phyloP scores from a whole-genome alignment of 2,329 filamentous ascomycete species.

The Coniosporium tulheliwenetii region DNA sequence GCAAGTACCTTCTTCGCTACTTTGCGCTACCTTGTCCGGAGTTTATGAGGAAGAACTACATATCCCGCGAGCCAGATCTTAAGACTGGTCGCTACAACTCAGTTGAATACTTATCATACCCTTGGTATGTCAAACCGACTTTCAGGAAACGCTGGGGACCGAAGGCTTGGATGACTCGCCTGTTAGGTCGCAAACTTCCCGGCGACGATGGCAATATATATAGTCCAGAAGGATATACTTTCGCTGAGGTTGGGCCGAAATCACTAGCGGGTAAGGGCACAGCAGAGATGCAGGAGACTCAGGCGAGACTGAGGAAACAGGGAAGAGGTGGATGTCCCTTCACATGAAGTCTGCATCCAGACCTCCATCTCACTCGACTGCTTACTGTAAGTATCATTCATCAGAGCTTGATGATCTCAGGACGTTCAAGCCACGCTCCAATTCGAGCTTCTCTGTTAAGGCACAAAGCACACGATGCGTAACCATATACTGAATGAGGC shows the following conservation, averaged over 20 bases:
- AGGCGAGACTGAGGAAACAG: slow-evolving; percentile 4
- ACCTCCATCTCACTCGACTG: no score
- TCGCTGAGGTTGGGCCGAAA: slow-evolving; percentile 47
- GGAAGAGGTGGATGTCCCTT: slow-evolving; percentile 6
- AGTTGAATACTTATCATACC: slow-evolving; percentile 25
- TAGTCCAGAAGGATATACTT: slow-evolving; percentile 35
- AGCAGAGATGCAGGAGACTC: slow-evolving; percentile 18
- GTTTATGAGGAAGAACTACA: no score
- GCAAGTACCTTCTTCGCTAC: no score
- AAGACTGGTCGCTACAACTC: slow-evolving; percentile 8
- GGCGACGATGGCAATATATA: slow-evolving; percentile 31
- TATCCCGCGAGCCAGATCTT: neutral
- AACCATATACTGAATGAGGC: no score
- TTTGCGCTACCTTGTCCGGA: no score
- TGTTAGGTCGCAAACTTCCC: slow-evolving; percentile 31
- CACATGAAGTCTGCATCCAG: neutral
- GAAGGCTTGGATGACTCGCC: slow-evolving; percentile 32
- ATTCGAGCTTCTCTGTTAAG: no score
- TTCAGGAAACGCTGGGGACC: slow-evolving; percentile 47
- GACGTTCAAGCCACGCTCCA: no score
- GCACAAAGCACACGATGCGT: no score
- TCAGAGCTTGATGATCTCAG: no score
- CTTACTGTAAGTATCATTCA: no score
- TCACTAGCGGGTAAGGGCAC: slow-evolving; percentile 31
- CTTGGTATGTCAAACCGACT: slow-evolving; percentile 37